phyloP scores from a whole-genome alignment of 768 basidiomycete genomes.

The Mycena belliarum region DNA sequence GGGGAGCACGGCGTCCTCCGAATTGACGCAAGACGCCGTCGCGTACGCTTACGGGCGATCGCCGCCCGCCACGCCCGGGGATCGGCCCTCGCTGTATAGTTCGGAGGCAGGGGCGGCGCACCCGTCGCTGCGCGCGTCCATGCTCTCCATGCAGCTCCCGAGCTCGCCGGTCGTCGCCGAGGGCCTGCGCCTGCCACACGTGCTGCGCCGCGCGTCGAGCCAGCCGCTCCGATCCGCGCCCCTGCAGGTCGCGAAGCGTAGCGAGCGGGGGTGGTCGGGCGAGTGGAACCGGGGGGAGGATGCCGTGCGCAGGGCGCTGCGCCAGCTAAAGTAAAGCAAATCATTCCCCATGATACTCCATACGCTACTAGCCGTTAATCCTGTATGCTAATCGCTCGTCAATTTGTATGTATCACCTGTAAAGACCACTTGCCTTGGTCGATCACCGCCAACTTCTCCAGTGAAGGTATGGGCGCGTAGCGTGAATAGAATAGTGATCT shows the following conservation, averaged over 20 bases:
- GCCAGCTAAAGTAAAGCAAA: slow-evolving; percentile 14
- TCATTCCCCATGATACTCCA: not conserved
- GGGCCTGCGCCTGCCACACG: not conserved
- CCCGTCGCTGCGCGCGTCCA: not conserved
- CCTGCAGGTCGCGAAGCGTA: not conserved
- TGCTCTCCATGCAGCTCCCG: too few relatives aligned
- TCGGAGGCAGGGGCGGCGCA: not conserved
- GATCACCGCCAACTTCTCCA: too few relatives aligned
- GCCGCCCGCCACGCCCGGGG: not conserved
- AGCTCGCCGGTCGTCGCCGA: not conserved
- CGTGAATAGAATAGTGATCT: too few relatives aligned
- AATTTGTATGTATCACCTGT: too few relatives aligned
- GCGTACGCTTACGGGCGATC: not conserved
- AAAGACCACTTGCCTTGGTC: too few relatives aligned
- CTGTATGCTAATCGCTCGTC: too few relatives aligned
- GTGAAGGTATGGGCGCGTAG: too few relatives aligned
- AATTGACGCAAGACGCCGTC: not conserved
- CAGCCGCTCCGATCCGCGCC: not conserved
- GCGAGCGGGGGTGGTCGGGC: slow-evolving; percentile 14
- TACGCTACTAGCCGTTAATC: not conserved
- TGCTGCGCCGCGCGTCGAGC: not conserved
- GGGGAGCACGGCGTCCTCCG: not conserved
- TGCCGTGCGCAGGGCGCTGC: not conserved
- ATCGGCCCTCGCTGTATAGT: not conserved
- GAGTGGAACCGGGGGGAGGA: slow-evolving; percentile 18